phyloP scores from a whole-genome alignment of 208 protist species.

The Paratrypanosoma confusum region DNA sequence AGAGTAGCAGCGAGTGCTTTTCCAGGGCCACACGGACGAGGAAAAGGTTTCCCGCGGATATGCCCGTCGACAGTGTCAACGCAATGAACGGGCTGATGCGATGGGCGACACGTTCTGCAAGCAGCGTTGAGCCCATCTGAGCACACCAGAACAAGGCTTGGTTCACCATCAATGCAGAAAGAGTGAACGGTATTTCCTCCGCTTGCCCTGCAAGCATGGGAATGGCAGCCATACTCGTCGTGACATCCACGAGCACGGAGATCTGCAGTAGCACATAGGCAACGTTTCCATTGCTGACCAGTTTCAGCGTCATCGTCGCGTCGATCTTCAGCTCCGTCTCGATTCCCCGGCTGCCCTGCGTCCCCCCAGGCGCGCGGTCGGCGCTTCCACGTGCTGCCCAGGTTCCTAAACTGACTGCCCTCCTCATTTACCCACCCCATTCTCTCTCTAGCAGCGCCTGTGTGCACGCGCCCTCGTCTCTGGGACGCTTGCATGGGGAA shows the following conservation, averaged over 20 bases:
- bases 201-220: slow-evolving; percentile 63
- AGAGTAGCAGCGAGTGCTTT: slow-evolving; percentile 25
- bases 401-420: too few species aligned
- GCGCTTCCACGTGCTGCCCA: too few species aligned
- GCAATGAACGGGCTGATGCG: slow-evolving; percentile 12
- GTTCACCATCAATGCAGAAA: slow-evolving; percentile 5
- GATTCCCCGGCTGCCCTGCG: too few species aligned
- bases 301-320: too few species aligned
- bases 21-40: slow-evolving; percentile 21
- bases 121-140: slow-evolving; percentile 31
- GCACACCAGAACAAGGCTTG: slow-evolving; percentile 51
- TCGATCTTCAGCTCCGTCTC: too few species aligned
- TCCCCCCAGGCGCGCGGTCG: too few species aligned
- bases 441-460: too few species aligned
- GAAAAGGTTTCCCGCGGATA: slow-evolving; percentile 15
- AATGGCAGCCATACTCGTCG: slow-evolving; percentile 38
- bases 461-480: too few species aligned
- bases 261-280: too few species aligned
- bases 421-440: too few species aligned
- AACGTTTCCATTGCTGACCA: too few species aligned
- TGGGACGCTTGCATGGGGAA: too few species aligned
- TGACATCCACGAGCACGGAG: slow-evolving; percentile 62
- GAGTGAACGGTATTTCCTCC: slow-evolving; percentile 12
- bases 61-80: slow-evolving; percentile 25
- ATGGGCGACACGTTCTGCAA: slow-evolving; percentile 25